A percentile compares a stretch with the other conserved stretches of the same genome.
phyloP scores from a whole-genome alignment of 768 basidiomycete genomes.

The Trametes cingulata region DNA sequence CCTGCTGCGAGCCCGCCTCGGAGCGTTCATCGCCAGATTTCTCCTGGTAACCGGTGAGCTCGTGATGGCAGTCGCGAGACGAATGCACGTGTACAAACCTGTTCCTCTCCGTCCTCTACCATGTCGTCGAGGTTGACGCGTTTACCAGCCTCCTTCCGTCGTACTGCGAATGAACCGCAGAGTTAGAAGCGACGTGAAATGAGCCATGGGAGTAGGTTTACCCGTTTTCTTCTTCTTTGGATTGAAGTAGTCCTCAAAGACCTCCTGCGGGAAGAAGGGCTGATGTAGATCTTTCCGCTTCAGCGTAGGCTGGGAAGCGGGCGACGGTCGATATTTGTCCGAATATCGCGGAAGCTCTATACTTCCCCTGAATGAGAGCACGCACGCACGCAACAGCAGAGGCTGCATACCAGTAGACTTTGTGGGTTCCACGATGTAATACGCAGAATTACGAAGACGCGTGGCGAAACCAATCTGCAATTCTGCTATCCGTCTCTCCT shows the following conservation, averaged over 20 bases:
- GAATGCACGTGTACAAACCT: constrained; percentile 39
- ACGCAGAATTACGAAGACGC: constrained; percentile 68
- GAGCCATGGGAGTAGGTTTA: not conserved
- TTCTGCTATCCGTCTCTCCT: constrained; percentile 66
- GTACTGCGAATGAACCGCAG: not conserved
- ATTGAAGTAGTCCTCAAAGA: constrained; percentile 81
- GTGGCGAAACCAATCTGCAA: constrained; percentile 66
- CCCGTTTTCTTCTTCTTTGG: constrained; percentile 54
- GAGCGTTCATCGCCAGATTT: constrained; percentile 73
- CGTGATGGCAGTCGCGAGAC: not conserved
- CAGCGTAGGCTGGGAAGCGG: constrained; percentile 60
- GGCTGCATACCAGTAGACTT: constrained; percentile 56
- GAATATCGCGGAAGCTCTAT: constrained; percentile 79
- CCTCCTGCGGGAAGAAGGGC: constrained; percentile 75
- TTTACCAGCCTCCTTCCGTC: constrained; percentile 38
- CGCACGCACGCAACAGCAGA: not conserved
- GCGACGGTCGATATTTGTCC: constrained; percentile 75
- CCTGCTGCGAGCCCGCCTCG: constrained; percentile 63
- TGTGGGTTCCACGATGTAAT: constrained; percentile 70
- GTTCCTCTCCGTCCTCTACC: constrained; percentile 63
- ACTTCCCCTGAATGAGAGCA: constrained; percentile 5
- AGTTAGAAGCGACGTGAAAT: not conserved
- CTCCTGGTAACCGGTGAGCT: constrained; percentile 43
- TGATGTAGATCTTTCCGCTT: constrained; percentile 70
- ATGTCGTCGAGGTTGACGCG: constrained; percentile 68